Conservation (phyloP, 2,329 filamentous ascomycete species). For the Hymenoscyphus occultus region DNA sequence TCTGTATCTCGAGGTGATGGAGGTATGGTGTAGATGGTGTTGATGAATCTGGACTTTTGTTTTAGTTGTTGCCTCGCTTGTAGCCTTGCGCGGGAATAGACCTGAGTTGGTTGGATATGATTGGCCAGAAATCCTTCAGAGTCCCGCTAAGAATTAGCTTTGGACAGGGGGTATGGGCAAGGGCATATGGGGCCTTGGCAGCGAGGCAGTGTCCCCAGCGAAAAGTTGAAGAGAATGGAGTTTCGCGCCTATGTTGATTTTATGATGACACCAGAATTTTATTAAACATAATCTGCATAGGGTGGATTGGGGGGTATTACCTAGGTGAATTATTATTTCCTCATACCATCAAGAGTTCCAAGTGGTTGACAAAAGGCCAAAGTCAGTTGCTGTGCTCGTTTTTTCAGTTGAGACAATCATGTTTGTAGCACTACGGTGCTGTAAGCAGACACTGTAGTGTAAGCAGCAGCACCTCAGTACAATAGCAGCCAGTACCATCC, state of each 20-base stretch:
- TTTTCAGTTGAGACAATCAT: no score
- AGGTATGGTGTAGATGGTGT: neutral
- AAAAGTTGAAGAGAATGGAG: neutral
- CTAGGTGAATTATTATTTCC: no score
- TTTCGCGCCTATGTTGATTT: neutral
- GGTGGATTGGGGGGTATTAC: neutral
- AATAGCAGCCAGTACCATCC: no score
- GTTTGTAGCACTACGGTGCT: no score
- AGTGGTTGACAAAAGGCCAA: no score
- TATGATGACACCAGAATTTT: neutral
- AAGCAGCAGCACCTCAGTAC: no score
- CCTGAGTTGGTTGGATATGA: neutral
- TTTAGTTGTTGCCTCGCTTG: slow-evolving; percentile 10
- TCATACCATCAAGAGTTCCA: no score
- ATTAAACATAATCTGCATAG: neutral
- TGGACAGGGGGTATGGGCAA: neutral
- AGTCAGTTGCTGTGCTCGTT: no score
- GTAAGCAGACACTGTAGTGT: no score
- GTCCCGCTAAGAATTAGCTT: no score
- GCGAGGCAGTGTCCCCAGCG: neutral
- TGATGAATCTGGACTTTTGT: slow-evolving; percentile 1
- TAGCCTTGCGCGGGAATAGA: slow-evolving; percentile 5
- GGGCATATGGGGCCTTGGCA: no score
- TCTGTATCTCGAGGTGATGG: neutral
- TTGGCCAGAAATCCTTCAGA: neutral